phyloP scores from a whole-genome alignment of 2,329 filamentous ascomycete genomes.

The Pseudopithomyces maydicus region DNA sequence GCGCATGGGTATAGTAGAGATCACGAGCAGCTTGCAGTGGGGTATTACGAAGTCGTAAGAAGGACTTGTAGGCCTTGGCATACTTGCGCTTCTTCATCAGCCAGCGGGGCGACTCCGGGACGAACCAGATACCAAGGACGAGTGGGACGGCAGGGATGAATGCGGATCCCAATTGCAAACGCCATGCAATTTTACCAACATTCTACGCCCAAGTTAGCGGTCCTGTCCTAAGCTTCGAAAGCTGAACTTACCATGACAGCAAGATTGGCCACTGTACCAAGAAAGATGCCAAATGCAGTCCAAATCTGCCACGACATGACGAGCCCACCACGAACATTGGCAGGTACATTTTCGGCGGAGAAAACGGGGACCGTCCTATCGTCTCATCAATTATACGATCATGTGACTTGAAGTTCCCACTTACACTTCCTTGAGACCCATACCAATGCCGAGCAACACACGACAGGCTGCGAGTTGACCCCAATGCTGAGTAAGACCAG shows the following conservation, averaged over 20 bases:
- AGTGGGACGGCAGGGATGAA: constrained; percentile 47
- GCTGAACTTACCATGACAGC: constrained; percentile 38
- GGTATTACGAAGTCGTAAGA: constrained; percentile 46
- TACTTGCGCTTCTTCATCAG: constrained; percentile 49
- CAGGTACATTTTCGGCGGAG: constrained; percentile 54
- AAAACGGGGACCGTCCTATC: constrained; percentile 50
- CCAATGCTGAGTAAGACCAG: constrained; percentile 45
- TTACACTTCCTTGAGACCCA: constrained; percentile 50
- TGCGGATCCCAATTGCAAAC: constrained; percentile 46
- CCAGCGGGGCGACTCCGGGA: constrained; percentile 48
- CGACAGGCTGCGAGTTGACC: constrained; percentile 47
- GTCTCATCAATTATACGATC: not conserved
- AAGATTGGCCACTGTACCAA: constrained; percentile 49
- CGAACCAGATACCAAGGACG: constrained; percentile 47
- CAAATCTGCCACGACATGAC: constrained; percentile 55
- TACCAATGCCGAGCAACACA: constrained; percentile 46
- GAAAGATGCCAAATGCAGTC: constrained; percentile 53
- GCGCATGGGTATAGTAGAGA: constrained; percentile 48
- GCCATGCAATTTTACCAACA: constrained; percentile 43
- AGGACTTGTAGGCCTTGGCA: constrained; percentile 45
- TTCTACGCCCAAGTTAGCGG: constrained; percentile 22
- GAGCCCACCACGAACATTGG: constrained; percentile 54
- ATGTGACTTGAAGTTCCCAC: not conserved
- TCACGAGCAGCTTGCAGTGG: constrained; percentile 50
- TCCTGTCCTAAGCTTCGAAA: not conserved